phyloP scores from a whole-genome alignment of 192 early-diverging fungal genomes.

The Phycomyces blakesleeanus region DNA sequence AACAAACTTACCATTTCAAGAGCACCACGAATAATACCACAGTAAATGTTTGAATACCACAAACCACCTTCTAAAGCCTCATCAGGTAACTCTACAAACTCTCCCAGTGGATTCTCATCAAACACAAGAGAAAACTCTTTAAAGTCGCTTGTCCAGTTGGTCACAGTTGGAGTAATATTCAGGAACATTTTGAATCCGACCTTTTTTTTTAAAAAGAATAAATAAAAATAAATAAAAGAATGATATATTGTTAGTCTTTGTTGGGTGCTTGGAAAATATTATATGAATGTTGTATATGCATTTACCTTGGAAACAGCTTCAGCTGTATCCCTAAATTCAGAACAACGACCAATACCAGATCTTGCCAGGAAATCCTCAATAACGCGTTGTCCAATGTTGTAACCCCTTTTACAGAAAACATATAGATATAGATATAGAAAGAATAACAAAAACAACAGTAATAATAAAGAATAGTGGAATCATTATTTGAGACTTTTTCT shows the following conservation, averaged over 20 bases:
- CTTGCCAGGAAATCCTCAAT: conserved; percentile 96
- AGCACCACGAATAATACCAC: conserved; percentile 90
- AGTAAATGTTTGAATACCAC: conserved; percentile 96
- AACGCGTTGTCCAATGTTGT: conserved; percentile 92
- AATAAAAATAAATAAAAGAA: no score
- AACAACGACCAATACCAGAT: conserved; percentile 73
- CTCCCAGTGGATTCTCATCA: conserved; percentile 95
- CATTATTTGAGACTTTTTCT: no score
- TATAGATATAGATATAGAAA: no score
- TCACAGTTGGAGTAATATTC: conserved; percentile 79
- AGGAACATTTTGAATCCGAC: conserved; percentile 96
- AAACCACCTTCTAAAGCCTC: conserved; percentile 68
- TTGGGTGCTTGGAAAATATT: no score
- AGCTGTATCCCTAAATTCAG: conserved; percentile 86
- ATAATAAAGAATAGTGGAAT: no score
- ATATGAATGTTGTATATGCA: background rate
- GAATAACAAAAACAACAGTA: background rate
- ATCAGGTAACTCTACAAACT: conserved; percentile 96
- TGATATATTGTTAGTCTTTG: no score
- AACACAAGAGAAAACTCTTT: conserved; percentile 92
- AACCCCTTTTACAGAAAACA: conserved; percentile 67
- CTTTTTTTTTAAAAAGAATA: no score
- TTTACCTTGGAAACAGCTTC: conserved; percentile 91
- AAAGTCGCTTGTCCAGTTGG: conserved; percentile 76
- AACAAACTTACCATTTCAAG: conserved; percentile 81